Evolutionary conservation across 768 basidiomycete genomes (phyloP), one percentile per base, ranked within the genome.

Genomic region (Phylloporus arenicola): DNA sequence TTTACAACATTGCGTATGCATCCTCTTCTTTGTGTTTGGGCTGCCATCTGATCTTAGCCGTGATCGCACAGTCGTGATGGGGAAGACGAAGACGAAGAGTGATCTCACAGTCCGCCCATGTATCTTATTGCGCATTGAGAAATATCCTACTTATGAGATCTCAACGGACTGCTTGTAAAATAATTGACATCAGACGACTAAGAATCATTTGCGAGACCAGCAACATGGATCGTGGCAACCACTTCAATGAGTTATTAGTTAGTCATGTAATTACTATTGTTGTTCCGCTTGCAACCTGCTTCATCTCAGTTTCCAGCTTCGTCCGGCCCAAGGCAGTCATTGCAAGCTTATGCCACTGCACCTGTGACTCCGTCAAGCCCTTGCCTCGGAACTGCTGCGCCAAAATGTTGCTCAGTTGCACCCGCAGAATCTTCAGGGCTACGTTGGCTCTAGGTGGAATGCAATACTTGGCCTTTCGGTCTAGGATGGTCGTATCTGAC

Each of bases 1-100:
- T 94, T 87, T 94, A 89, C 78, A 92, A 92, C 69, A 88, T 92
- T 54, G 85, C 84, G 87, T 87, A 74, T 53, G 86, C 77, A 16
- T 12, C 39, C 20, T 14, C 11, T 25, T 24, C 34, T 4, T 3
- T 6, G 0, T 38, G 10, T 33, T 12, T 27, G 14, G 25, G 30
- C 6, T 24, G n/a, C 30, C 24, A 4, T 35, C n/a, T 39, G 24
- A 19, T 57, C 38, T 50, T 45, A 19, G 11, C 46, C 27, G 46
- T 45, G 11, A 16, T 50, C 40, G 2, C 35, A 9, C 44, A 77
- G 77, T 51, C 70, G 69, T 41, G 75, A 72, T 58, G 79, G 71
- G 35, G 78, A 77, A 3, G 79, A 80, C n/a, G 80, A 81, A 50
- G 78, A 80, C 35, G 79, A 80, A 61, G 73, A 78, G 60, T 70